A percentile compares a stretch with the other conserved stretches of the same genome.
Conservation (phyloP, 1,139 yeast genomes). For the Candida smagusa region DNA sequence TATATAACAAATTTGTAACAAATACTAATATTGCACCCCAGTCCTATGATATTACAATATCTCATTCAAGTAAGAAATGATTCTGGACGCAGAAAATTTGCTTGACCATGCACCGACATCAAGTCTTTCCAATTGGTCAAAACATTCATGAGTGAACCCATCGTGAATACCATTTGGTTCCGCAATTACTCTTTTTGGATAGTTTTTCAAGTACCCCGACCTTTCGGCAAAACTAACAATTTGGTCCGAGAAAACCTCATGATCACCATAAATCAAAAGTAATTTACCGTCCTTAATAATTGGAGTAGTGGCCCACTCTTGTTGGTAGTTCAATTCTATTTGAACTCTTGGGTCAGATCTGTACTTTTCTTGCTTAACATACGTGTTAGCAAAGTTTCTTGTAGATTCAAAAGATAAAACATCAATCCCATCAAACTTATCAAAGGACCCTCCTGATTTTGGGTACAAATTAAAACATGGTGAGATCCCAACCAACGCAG, state of each 20-base stretch:
- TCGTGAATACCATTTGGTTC: constrained; percentile 14
- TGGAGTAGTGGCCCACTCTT: constrained; percentile 3
- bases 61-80: constrained; percentile 4
- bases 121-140: constrained; percentile 1
- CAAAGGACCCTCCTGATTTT: background rate
- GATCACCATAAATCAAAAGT: constrained; percentile 39
- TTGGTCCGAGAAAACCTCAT: constrained; percentile 42
- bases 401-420: constrained; percentile 29
- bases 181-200: constrained; percentile 7
- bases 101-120: constrained; percentile 5
- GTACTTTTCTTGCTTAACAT: constrained; percentile 3
- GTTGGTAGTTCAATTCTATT: constrained; percentile 3
- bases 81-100: constrained; percentile 1
- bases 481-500: constrained; percentile 29
- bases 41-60: background rate
- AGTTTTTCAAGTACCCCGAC: constrained; percentile 14
- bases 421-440: constrained; percentile 4
- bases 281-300: constrained; percentile 2
- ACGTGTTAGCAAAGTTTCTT: constrained; percentile 14
- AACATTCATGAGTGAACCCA: constrained; percentile 12
- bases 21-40: too few species aligned
- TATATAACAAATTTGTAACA: too few species aligned
- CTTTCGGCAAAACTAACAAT: constrained; percentile 20
- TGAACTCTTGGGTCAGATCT: background rate
- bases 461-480: constrained; percentile 34